Conservation (phyloP, 179 eudicot genomes). For the Corrigiola litoralis region DNA sequence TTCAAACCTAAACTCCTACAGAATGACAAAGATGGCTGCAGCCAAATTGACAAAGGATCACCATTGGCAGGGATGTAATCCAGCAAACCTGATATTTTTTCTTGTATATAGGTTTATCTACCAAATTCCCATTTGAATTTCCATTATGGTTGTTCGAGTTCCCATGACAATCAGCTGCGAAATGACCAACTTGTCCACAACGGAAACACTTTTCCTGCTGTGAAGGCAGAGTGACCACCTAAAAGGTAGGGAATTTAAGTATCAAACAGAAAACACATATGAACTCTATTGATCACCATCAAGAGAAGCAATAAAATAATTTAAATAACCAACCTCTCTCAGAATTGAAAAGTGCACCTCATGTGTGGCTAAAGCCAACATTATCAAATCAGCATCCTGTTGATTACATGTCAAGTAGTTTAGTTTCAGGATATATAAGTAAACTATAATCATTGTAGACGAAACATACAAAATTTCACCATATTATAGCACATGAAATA, state of each 20-base stretch:
- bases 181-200: slow-evolving; percentile 92
- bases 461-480: slow-evolving; percentile 5
- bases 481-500: background rate
- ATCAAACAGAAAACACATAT: background rate
- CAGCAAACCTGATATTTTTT: slow-evolving; percentile 87
- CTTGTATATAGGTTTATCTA: slow-evolving; percentile 76
- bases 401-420: slow-evolving; percentile 10
- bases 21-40: background rate
- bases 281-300: background rate
- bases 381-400: slow-evolving; percentile 99
- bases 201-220: slow-evolving; percentile 87
- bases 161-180: slow-evolving; percentile 88
- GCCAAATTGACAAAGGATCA: slow-evolving; percentile 6
- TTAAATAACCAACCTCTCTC: slow-evolving; percentile 74
- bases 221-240: slow-evolving; percentile 81
- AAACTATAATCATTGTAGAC: background rate
- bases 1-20: slow-evolving; percentile 7
- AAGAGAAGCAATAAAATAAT: background rate
- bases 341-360: slow-evolving; percentile 95
- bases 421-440: background rate
- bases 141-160: slow-evolving; percentile 32
- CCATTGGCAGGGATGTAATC: slow-evolving; percentile 8
- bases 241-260: slow-evolving; percentile 9
- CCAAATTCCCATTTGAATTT: slow-evolving; percentile 45
- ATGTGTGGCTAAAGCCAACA: slow-evolving; percentile 91